Base-by-base conservation (phyloP, 257 asterid genomes). In the Coffea eugenioides region DNA sequence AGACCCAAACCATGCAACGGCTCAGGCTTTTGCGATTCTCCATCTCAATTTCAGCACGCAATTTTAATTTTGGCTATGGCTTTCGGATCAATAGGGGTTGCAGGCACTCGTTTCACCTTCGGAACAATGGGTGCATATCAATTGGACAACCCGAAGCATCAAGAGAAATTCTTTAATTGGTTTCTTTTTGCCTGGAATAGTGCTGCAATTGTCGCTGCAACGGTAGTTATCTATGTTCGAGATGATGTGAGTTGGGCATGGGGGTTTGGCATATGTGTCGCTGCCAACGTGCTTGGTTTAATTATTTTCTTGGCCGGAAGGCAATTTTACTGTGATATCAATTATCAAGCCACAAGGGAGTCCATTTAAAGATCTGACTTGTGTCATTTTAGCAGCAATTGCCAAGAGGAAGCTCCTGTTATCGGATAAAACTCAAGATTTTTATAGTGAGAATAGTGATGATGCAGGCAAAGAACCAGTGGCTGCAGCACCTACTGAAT, bases 81-180 rank as follows among this genome's bases (percentile, higher is more conserved):
- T 15, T 87, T 92, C 2, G 81, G 88, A 0, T 81, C 90, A 36
- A 71, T 90, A 0, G 97, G 95, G 1, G 84, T 66, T 27, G 92
- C 92, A n/a, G 97, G 97, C n/a, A 86, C 91, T 0, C 90, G 97
- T 56, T 90, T 89, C 84, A 86, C 95, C 6, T 82, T 90, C 1
- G 97, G 88, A 39, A 81, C 95, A 20, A 88, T 92, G 91, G 97
- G 97, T 18, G 97, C 94, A 0, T 86, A 90, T 43, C 97, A 92
- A 67, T 84, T 90, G 13, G 80, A 85, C 39, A 82, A 69, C 43
- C 80, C 91, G 13, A 83, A 84, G 78, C 88, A 88, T 72, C 93
- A 80, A 67, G 86, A 82, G 7, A 78, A 82, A 73, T 92, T 81
- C 90, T 88, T 92, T 83, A 89, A 89, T 71, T 92, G 95, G 95